Base-by-base conservation (phyloP, 2,329 filamentous ascomycete species). In the Colletotrichum chrysophilum region DNA sequence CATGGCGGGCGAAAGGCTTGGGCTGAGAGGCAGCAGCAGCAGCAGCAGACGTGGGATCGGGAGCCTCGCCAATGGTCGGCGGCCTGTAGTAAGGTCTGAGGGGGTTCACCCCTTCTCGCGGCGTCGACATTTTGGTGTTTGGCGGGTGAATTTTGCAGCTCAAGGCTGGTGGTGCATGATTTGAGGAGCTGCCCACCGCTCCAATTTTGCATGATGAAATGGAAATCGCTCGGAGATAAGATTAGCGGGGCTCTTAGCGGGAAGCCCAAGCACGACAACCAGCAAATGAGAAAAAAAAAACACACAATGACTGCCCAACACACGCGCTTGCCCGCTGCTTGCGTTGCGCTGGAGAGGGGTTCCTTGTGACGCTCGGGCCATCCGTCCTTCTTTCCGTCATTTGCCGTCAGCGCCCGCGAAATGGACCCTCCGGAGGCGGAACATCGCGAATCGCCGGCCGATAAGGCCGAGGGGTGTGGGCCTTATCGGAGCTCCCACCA, bases 71-170 rank as follows among this genome's bases (percentile, higher is more conserved):
- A 73, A 91, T 90, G n/a, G 88, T 86, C 13, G 90, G 89, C 48
- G 90, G 90, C 78, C 93, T 92, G 82, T 94, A 94, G 85, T 94
- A 94, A 21, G 93, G 93, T 77, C 93, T 89, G 73, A 94, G 86
- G 74, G 93, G 93, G 79, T 94, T 94, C 76, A 89, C 84, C 76
- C 84, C 87, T 77, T 89, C 87, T 80, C 83, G 82, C 68, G 85
- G 83, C 78, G 85, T 82, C 79, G 87, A 83, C 88, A 89, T 90
- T 77, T 77, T 84, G 79, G 79, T 90, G 77, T 77, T 84, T 79
- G 79, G 70, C 30, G 60, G 38, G 65, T 60, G 24, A 66, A 66
- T 43, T n/a, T 62, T 69, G 64, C 60, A 66, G 32, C 73, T 75
- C 74, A 76, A 72, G 71, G 32, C 58, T 60, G 38, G 38, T 67